Evolutionary conservation across 2,329 filamentous ascomycete species (phyloP), one percentile per base, ranked within the genome.

Genomic region (Diplodia mutila): DNA sequence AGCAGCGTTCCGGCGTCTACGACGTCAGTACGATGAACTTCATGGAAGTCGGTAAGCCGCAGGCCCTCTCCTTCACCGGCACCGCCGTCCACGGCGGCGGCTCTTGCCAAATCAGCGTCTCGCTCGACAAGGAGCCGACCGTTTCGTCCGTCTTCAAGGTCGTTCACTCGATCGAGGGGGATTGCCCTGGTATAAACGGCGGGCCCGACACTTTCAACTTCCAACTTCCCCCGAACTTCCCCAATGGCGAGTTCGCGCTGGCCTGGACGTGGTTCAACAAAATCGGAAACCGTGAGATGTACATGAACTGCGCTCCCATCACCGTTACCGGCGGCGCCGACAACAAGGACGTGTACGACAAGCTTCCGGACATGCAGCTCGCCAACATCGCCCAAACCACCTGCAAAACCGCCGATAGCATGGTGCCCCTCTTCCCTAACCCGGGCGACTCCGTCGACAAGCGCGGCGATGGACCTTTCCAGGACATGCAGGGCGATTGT

Each of bases 181-280:
- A 92, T 16, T 98, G 95, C 77, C 93, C 93, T 0, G 61, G 59
- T 4, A 23, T 16, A 2, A 90, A 87, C 21, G 93, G 93, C 76
- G 93, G 93, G 75, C 69, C 74, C 6, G 82, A 81, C 0, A 85
- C 46, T 85, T 94, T 93, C 78, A 81, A 85, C 46, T 97, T 90
- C 81, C 85, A 80, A 0, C 87, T 98, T 4, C 94, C 94, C 0
- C 73, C 84, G 0, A 86, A 89, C n/a, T 85, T 97, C 52, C 87
- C 89, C 1, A 83, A 90, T 1, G 94, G 94, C 8, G 84, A 91
- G 37, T 91, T 90, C 42, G 90, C 90, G 0, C 82, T 97, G 11
- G 92, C 92, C 0, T 97, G 93, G 93, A 92, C 91, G 1, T 97
- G 91, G 94, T 90, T 94, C 82, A 97, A 97, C 76, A 88, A 90